Base-by-base conservation (phyloP, 1,284 basidiomycete genomes). In the Stygiomarasmius scandens region DNA sequence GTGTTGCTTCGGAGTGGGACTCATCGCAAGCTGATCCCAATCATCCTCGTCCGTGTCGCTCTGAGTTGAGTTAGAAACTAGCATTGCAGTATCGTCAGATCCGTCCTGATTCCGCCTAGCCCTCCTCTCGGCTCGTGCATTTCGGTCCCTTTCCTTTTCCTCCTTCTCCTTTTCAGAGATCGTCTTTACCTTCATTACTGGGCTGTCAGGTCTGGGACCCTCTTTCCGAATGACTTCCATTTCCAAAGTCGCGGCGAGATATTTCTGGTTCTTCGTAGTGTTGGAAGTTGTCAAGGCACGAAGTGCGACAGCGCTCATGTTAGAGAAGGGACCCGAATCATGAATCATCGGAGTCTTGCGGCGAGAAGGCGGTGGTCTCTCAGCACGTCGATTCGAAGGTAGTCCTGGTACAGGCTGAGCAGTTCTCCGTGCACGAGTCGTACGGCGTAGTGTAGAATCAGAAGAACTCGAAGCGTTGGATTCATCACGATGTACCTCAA, bases 181-280 rank as follows among this genome's bases (percentile, higher is more conserved):
- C 2, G 89, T 92, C 63, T 82, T 83, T 44, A 90, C 82, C 71
- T 90, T 93, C 49, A 88, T 84, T 19, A 79, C 83, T 1, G 92
- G 92, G 67, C 89, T 93, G 58, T 89, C 90, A 11, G 93, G 93
- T 55, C 93, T 74, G 20, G 76, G 73, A 23, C 92, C 92, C 34
- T 85, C 79, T 66, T 83, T 87, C 47, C 86, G 80, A 27, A 95
- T 74, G 22, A 94, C 80, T 68, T 88, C 82, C 47, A 77, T 87
- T 68, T 86, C 80, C 34, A 90, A 69, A 58, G 77, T 80, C 14
- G 81, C 81, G 2, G 78, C 77, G 25, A 85, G 64, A 54, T 86
- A 89, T 49, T 78, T 74, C 70, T 92, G 87, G 63, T 92, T 92
- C 66, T 74, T 82, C 48, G 74, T 70, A 3, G 90, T 92, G 68